Evolutionary conservation across 164 flowering plant species (phyloP), one percentile per base, ranked within the genome.

Genomic region (Santalum album): DNA sequence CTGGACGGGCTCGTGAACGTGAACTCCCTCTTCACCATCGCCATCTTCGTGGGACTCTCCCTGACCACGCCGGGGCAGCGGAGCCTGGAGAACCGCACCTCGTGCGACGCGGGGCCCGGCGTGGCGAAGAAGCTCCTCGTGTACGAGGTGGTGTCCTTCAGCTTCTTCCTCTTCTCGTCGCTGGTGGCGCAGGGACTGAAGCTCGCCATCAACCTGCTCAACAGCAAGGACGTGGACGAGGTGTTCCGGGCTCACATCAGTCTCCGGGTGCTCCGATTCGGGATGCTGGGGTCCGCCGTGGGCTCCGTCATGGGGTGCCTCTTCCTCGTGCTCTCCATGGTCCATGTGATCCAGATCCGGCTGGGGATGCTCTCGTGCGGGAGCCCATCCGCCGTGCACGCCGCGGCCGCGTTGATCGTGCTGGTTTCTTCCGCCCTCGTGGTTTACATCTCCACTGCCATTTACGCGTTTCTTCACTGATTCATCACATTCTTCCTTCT

Each of bases 281-380:
- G 88, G 43, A 78, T 82, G 83, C 32, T 82, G 53, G 83, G 61
- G 0, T 80, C 88, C 2, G 88, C 85, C 0, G 39, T 71, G 0
- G 83, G 86, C 2, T 81, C 84, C 12, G 81, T 83, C 3, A 72
- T 78, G 75, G 90, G 90, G 0, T 78, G 90, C 55, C 17, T 80
- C 57, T 83, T 83, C 53, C 51, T 83, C 71, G 72, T 83, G 77
- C 70, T 83, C 14, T 78, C 84, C 1, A 80, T 83, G 76, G 66
- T 80, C 11, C 70, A 75, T 59, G 90, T 83, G 34, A 78, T 83
- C 23, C 47, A 83, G 78, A 78, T 83, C 54, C 55, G 84, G 61
- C 50, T 80, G 20, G 86, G 86, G 16, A 51, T 70, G 72, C 27
- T 83, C 60, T 63, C 74, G 14, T 83, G 90, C 29, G 90, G 86